These are phyloP conservation scores for Hypoxylon fuscum DNA, from an alignment of 495 filamentous ascomycete species.

Conservation along the genomic window DNA sequence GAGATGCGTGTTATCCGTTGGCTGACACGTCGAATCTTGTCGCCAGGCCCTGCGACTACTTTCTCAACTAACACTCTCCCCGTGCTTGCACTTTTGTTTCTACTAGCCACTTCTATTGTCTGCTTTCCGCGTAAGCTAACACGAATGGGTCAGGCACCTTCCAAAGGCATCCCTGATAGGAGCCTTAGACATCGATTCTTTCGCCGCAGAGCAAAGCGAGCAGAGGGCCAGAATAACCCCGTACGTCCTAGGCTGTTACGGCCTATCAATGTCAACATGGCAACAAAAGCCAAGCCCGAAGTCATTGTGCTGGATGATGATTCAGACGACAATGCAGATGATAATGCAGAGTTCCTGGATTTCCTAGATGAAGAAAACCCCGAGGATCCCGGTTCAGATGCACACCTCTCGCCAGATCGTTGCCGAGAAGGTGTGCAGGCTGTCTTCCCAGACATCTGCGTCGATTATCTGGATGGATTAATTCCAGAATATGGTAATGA, in stretches of 20 bases:
- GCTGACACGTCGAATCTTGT: too few species aligned
- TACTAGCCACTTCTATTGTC: too few species aligned
- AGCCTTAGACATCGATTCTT: not conserved
- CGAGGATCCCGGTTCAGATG: too few species aligned
- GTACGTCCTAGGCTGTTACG: not conserved
- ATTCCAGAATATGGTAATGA: constrained; percentile 22
- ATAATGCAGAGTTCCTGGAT: not conserved
- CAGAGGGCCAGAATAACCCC: too few species aligned
- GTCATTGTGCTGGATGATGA: constrained; percentile 1
- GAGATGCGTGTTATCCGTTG: too few species aligned
- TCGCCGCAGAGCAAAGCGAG: not conserved
- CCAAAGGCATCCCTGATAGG: not conserved
- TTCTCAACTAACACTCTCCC: too few species aligned
- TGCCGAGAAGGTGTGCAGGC: constrained; percentile 40
- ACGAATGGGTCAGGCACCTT: constrained; percentile 5
- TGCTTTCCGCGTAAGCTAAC: constrained; percentile 1
- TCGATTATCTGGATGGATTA: constrained; percentile 36
- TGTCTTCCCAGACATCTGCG: constrained; percentile 54
- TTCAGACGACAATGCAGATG: not conserved
- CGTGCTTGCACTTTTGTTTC: constrained; percentile 3
- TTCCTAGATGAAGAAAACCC: not conserved
- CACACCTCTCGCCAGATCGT: too few species aligned
- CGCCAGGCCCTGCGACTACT: not conserved
- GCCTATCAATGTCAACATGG: not conserved
- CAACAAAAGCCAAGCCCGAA: not conserved